Conservation (phyloP, 805 yeast species). For the Metschnikowia amazonensis region DNA sequence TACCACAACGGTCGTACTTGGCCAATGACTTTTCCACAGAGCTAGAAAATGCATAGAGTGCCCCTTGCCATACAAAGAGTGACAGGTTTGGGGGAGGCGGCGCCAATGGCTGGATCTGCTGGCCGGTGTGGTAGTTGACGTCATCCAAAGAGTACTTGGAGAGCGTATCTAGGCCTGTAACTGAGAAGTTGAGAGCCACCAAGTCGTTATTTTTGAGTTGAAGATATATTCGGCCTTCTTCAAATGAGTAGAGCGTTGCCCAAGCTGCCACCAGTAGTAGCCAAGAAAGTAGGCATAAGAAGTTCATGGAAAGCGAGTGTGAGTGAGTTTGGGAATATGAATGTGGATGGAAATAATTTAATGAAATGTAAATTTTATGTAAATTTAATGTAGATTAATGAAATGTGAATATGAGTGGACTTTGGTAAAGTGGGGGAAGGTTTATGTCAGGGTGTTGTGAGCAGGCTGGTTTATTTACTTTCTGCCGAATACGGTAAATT, state of each 20-base stretch:
- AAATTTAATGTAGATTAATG: too few relatives aligned
- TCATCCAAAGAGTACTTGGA: slow-evolving; percentile 12
- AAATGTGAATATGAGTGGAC: too few relatives aligned
- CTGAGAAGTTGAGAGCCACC: slow-evolving; percentile 32
- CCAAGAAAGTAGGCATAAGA: neutral
- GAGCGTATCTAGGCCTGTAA: slow-evolving; percentile 26
- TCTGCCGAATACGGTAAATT: slow-evolving; percentile 18
- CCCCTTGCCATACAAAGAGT: slow-evolving; percentile 26
- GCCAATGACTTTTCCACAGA: slow-evolving; percentile 4
- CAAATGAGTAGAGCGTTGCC: slow-evolving; percentile 36
- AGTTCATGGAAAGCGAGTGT: too few relatives aligned
- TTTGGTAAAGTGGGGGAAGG: too few relatives aligned
- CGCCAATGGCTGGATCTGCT: slow-evolving; percentile 20
- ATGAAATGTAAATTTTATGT: too few relatives aligned
- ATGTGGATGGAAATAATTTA: neutral
- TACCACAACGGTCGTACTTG: slow-evolving; percentile 24
- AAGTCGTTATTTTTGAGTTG: slow-evolving; percentile 36
- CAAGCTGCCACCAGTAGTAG: slow-evolving; percentile 18
- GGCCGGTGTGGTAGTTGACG: slow-evolving; percentile 21
- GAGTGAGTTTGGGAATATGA: too few relatives aligned
- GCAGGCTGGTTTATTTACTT: slow-evolving; percentile 11
- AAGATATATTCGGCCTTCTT: slow-evolving; percentile 32
- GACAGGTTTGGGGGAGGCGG: slow-evolving; percentile 34
- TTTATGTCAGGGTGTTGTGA: neutral
- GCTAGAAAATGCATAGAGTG: slow-evolving; percentile 29